phyloP scores from a whole-genome alignment of 352 stramenopile species.

The Pythium brachiatum region DNA sequence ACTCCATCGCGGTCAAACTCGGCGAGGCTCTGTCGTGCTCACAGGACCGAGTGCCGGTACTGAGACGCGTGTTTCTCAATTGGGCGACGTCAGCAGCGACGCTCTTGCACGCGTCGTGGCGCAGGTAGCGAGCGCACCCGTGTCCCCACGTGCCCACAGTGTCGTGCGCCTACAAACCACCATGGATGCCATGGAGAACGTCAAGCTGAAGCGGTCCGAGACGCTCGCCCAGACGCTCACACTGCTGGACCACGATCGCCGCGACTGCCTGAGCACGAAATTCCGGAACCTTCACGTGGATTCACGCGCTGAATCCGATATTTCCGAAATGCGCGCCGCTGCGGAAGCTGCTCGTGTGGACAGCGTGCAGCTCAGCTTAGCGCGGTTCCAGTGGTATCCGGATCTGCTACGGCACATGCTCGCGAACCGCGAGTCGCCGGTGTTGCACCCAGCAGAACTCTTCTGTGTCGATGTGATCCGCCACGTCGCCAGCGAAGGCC shows the following conservation, averaged over 20 bases:
- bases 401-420: conserved; percentile 51
- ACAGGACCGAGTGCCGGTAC: neutral
- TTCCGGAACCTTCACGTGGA: conserved; percentile 41
- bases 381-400: conserved; percentile 44
- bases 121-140: neutral
- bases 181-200: conserved; percentile 42
- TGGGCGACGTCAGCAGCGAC: conserved; percentile 9
- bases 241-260: conserved; percentile 48
- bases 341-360: conserved; percentile 43
- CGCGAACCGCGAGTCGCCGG: conserved; percentile 27
- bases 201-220: conserved; percentile 38
- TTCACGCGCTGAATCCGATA: conserved; percentile 36
- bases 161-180: conserved; percentile 54
- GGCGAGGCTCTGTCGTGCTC: conserved; percentile 16
- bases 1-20: neutral
- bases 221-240: conserved; percentile 39
- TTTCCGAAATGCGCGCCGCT: conserved; percentile 46
- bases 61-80: neutral
- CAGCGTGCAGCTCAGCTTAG: conserved; percentile 27
- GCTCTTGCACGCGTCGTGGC: conserved; percentile 14
- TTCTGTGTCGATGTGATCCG: conserved; percentile 59
- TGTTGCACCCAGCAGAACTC: conserved; percentile 42
- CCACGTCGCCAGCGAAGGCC: conserved; percentile 37
- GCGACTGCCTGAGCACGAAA: conserved; percentile 52
- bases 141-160: conserved; percentile 29